Base-by-base conservation (phyloP, 345 rosid species). In the Mercurialis annua region DNA sequence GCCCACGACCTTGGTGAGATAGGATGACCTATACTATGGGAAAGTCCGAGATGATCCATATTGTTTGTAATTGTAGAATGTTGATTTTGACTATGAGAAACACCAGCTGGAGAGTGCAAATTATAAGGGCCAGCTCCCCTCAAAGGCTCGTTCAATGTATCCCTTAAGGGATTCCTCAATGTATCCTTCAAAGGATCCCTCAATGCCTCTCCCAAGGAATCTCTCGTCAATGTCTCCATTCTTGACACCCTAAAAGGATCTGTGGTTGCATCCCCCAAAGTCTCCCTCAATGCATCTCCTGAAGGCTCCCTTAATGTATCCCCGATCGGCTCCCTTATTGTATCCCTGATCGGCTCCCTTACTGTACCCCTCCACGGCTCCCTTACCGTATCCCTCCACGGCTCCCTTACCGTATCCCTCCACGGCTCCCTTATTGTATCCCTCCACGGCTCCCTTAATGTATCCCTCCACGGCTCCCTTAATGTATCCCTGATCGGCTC, bases 1-100 rank as follows among this genome's bases (percentile, higher is more conserved):
- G 82, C 67, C 96, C 96, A 85, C 15, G 71, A 61, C 71, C 80
- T 82, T 34, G 89, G 85, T 63, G 93, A 69, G n/a, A 49, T 73
- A 65, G 75, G 70, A 42, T 44, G 74, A 73, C 84, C 82, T 61
- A 78, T 73, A 75, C 74, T 76, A 69, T 62, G 78, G 74, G 90
- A 67, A 57, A 60, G 51, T 74, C 85, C 87, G 61, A 71, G 76
- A 72, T 66, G 86, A 73, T 89, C 92, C 61, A 71, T 38, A 57
- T 62, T 62, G 24, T 75, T 60, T 52, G 76, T 42, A 58, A 78
- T 27, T 50, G 60, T 59, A 51, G 82, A 23, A 50, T 78, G 82
- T 64, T 71, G 65, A 73, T 71, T 73, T 54, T 68, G 66, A 73
- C 72, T 49, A 57, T 78, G 84, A 71, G 93, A 71, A 70, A 74